Percentiles rank a stretch among this genome's conserved stretches.
Evolutionary conservation across 176 grass and related monocot species (phyloP).

Genomic region (Carex littledalei): DNA sequence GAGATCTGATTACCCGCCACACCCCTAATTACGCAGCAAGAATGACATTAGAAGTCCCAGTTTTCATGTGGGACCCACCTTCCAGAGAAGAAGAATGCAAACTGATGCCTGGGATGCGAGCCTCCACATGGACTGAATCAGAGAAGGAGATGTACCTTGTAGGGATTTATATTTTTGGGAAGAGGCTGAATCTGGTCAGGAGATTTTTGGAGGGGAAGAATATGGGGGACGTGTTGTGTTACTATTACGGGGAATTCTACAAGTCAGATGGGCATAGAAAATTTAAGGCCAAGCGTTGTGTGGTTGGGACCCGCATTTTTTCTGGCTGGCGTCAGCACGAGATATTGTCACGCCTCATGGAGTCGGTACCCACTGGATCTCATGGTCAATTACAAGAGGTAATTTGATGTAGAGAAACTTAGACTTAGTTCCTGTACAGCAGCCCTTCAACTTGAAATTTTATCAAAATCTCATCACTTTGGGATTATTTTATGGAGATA

Average conservation of each 20-base stretch:
- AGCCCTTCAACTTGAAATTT: neutral
- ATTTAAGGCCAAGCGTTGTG: slow-evolving; percentile 69
- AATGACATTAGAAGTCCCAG: slow-evolving; percentile 18
- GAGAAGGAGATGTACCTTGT: slow-evolving; percentile 64
- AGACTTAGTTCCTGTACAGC: neutral
- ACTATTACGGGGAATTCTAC: slow-evolving; percentile 83
- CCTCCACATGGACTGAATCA: slow-evolving; percentile 45
- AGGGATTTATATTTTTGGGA: slow-evolving; percentile 89
- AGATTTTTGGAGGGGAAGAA: slow-evolving; percentile 59
- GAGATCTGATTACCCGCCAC: slow-evolving; percentile 32
- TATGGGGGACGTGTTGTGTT: slow-evolving; percentile 68
- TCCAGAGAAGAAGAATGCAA: slow-evolving; percentile 66
- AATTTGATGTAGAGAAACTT: neutral
- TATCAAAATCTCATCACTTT: neutral
- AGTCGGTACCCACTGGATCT: slow-evolving; percentile 35
- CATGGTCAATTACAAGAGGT: slow-evolving; percentile 39
- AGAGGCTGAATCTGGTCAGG: slow-evolving; percentile 74
- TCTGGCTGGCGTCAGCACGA: slow-evolving; percentile 72
- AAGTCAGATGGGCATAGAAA: slow-evolving; percentile 75
- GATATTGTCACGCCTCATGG: slow-evolving; percentile 60
- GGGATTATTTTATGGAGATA: neutral
- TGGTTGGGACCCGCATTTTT: slow-evolving; percentile 77
- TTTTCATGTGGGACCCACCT: slow-evolving; percentile 7
- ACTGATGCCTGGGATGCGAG: slow-evolving; percentile 43
- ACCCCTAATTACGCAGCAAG: neutral